Percentiles rank a stretch among this genome's conserved stretches.
phyloP scores from a whole-genome alignment of 2,329 filamentous ascomycete genomes.

The Pseudocercospora cruenta region DNA sequence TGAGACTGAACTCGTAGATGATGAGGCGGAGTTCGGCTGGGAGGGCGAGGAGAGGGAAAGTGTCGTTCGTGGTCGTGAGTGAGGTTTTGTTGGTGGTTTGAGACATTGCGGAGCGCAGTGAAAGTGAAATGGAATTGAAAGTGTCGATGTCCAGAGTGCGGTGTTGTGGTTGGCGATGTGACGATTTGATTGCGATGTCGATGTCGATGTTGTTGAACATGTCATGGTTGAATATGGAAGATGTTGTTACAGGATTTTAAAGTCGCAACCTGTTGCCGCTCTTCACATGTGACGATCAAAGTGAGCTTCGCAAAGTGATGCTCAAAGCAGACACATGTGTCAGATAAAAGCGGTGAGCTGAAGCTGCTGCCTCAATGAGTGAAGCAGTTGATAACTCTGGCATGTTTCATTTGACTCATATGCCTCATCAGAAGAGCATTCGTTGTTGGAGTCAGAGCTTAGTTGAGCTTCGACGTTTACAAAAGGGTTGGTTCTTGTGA shows the following conservation, averaged over 20 bases:
- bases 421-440: neutral
- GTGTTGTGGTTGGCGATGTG: neutral
- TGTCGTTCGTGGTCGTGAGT: neutral
- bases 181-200: neutral
- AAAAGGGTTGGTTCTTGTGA: neutral
- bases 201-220: neutral
- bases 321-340: neutral
- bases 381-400: neutral
- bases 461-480: too few species aligned
- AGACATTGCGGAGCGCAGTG: neutral
- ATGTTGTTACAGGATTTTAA: neutral
- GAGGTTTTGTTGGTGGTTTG: neutral
- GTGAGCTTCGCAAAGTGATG: neutral
- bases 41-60: neutral
- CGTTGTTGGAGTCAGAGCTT: too few species aligned
- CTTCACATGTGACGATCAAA: neutral
- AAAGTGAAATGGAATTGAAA: too few species aligned
- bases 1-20: neutral
- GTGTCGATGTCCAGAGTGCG: neutral
- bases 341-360: neutral
- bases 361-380: neutral
- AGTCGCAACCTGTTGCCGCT: neutral
- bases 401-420: neutral
- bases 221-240: neutral
- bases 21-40: neutral